A percentile compares a stretch with the other conserved stretches of the same genome.
phyloP scores from a whole-genome alignment of 148 eudicot species.

The Chenopodium album region DNA sequence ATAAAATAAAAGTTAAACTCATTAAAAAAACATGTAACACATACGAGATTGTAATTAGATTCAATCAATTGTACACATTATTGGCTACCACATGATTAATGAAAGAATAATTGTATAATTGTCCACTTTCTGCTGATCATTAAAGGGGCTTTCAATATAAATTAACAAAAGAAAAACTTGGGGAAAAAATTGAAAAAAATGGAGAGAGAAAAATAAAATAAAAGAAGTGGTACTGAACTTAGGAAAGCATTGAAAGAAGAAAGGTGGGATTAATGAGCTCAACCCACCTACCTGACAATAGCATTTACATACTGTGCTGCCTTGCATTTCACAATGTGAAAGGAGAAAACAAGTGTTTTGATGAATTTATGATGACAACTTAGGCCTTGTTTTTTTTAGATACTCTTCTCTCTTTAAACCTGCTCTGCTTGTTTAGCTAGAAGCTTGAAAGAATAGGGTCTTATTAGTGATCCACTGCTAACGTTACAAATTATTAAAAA shows the following conservation, averaged over 20 bases:
- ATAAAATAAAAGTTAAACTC: not conserved
- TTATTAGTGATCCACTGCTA: too few species aligned
- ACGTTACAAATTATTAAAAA: too few species aligned
- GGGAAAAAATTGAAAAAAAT: not conserved
- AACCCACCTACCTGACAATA: slow-evolving; percentile 23
- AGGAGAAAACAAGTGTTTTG: not conserved
- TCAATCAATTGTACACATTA: slow-evolving; percentile 8
- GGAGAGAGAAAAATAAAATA: too few species aligned
- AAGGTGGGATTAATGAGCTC: slow-evolving; percentile 14
- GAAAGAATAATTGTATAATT: slow-evolving; percentile 11
- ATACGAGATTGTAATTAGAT: slow-evolving; percentile 9
- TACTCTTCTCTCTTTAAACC: too few species aligned
- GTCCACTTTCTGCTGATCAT: slow-evolving; percentile 13
- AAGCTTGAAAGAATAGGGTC: too few species aligned
- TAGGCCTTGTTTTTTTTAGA: too few species aligned
- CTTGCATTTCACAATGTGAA: slow-evolving; percentile 12
- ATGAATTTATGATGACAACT: too few species aligned
- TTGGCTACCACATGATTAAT: slow-evolving; percentile 12
- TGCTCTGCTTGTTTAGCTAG: too few species aligned
- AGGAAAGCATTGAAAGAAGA: slow-evolving; percentile 16
- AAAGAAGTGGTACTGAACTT: not conserved
- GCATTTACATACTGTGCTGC: slow-evolving; percentile 26
- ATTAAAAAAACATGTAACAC: not conserved
- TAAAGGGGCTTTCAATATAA: slow-evolving; percentile 5
- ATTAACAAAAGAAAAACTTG: not conserved